Evolutionary conservation across 805 yeast genomes (phyloP), one percentile per base, ranked within the genome.

Genomic region (Metschnikowia similis): DNA sequence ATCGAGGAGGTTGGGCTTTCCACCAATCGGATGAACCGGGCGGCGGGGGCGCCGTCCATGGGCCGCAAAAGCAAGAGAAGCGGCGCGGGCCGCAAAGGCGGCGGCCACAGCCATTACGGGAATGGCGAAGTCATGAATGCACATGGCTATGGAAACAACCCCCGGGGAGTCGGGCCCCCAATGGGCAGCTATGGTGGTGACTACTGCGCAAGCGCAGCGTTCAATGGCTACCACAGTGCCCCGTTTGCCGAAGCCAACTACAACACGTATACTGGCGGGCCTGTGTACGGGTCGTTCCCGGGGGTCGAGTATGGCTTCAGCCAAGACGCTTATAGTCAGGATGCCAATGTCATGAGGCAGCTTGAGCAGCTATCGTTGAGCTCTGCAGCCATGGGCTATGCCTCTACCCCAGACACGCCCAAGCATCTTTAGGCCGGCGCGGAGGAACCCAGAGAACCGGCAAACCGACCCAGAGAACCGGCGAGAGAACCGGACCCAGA

Each of bases 1-100:
- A 80, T 91, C 78, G 98, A 92, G 58, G 98, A 92, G 66, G 92
- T 90, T 54, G 97, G 97, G 3, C 71, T 91, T 36, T 64, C 74
- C 8, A 65, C 64, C 49, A 64, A 64, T 42, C 58, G 74, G 44
- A 54, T 70, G 40, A 64, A 64, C 44, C 57, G 73, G 42, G 55
- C 66, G 9, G 26, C 58, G 3, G 56, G 73, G 42, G 55, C 66
- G 9, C 28, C 58, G 3, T 60, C 67, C 4, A 59, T 62, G 10
- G 57, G 57, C 46, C 62, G 69, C 36, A 62, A 65, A 48, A 52
- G 48, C 40, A 66, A 63, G 53, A 58, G 58, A 32, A 27, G 31
- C 31, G 29, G 32, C 16, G 8, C 35, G 46, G 39, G 46, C 27
- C 39, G 46, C 16, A 35, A 34, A 27, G 35, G 35, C 16, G 35